phyloP scores from a whole-genome alignment of 192 early-diverging fungal species.

The Coemansia sp. region DNA sequence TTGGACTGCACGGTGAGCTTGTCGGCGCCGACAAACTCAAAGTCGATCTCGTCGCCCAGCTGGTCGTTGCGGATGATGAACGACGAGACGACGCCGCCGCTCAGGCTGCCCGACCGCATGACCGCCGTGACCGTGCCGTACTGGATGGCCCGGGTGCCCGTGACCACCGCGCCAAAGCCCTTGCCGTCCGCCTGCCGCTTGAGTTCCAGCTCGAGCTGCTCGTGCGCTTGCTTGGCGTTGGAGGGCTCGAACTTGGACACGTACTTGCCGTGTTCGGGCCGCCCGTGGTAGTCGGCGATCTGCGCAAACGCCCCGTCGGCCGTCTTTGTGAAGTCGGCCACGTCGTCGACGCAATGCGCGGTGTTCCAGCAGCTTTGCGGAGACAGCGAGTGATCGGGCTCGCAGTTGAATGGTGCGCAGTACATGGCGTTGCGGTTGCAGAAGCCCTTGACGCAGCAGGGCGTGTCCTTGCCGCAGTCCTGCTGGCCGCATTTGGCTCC shows the following conservation, averaged over 20 bases:
- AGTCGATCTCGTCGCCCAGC: conserved; percentile 65
- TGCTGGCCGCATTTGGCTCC: conserved; percentile 27
- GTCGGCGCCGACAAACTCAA: conserved; percentile 61
- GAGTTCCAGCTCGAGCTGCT: conserved; percentile 46
- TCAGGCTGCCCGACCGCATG: conserved; percentile 49
- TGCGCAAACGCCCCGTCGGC: conserved; percentile 19
- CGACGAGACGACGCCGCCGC: conserved; percentile 60
- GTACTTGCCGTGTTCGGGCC: conserved; percentile 46
- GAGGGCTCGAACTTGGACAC: conserved; percentile 58
- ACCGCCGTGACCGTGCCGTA: conserved; percentile 60
- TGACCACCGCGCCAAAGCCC: conserved; percentile 59
- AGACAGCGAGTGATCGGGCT: conserved; percentile 32
- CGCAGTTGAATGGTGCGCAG: conserved; percentile 50
- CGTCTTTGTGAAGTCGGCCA: conserved; percentile 19
- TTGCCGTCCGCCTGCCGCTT: conserved; percentile 39
- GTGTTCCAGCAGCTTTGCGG: conserved; percentile 42
- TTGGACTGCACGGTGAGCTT: conserved; percentile 58
- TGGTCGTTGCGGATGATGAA: conserved; percentile 58
- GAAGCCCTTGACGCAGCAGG: conserved; percentile 53
- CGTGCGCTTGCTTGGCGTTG: conserved; percentile 48
- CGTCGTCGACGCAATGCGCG: conserved; percentile 41
- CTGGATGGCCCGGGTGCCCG: conserved; percentile 56
- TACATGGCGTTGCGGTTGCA: conserved; percentile 48
- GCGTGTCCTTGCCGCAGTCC: conserved; percentile 37
- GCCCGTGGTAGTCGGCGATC: conserved; percentile 52